Conservation (phyloP, 345 rosid species). For the Theobroma cacao region DNA sequence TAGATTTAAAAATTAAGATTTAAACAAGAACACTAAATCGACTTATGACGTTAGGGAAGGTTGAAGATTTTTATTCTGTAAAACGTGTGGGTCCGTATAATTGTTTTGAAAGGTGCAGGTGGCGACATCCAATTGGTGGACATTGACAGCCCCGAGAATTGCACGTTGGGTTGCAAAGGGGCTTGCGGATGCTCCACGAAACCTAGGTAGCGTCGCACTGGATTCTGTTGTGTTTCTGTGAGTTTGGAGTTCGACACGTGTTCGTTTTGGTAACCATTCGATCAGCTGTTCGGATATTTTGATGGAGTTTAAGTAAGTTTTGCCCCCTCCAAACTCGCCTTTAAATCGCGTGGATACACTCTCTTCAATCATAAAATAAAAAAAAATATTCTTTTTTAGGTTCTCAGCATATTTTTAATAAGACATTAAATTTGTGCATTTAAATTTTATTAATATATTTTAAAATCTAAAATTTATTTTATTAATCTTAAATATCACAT, state of each 20-base stretch:
- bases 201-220: constrained; percentile 23
- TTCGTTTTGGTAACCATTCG: constrained; percentile 11
- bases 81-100: constrained; percentile 24
- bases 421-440: too few relatives aligned
- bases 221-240: not conserved
- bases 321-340: not conserved
- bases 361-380: too few relatives aligned
- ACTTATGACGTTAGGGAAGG: too few relatives aligned
- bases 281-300: constrained; percentile 24
- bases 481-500: too few relatives aligned
- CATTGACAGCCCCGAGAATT: constrained; percentile 20
- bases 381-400: too few relatives aligned
- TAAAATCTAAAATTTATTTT: too few relatives aligned
- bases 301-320: too few relatives aligned
- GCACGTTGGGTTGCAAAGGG: constrained; percentile 7
- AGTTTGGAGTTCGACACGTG: constrained; percentile 14
- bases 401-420: too few relatives aligned
- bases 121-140: constrained; percentile 22
- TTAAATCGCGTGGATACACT: constrained; percentile 2
- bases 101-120: not conserved
- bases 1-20: too few relatives aligned
- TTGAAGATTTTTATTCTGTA: too few relatives aligned
- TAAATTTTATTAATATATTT: too few relatives aligned
- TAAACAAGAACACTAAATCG: too few relatives aligned
- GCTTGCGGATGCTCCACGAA: constrained; percentile 37